Percentiles rank a stretch among this genome's conserved stretches.
phyloP scores from a whole-genome alignment of 805 yeast genomes.

The Candida boidinii region DNA sequence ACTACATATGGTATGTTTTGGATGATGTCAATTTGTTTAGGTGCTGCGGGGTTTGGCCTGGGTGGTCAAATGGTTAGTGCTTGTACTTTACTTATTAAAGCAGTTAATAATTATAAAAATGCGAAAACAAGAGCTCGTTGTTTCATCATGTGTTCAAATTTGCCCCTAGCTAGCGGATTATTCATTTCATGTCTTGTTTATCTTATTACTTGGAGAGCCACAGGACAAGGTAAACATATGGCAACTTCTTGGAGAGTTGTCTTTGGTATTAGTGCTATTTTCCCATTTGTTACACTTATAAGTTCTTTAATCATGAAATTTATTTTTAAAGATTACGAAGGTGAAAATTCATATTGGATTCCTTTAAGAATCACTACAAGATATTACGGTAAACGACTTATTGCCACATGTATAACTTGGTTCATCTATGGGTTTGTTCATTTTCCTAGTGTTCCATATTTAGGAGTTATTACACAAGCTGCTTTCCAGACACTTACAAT shows the following conservation, averaged over 20 bases:
- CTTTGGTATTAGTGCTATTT: slow-evolving; percentile 54
- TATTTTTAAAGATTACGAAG: slow-evolving; percentile 52
- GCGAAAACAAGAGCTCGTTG: slow-evolving; percentile 57
- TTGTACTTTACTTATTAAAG: too few species aligned
- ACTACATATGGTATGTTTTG: too few species aligned
- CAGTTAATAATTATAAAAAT: too few species aligned
- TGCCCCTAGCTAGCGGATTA: slow-evolving; percentile 69
- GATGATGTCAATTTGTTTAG: slow-evolving; percentile 63
- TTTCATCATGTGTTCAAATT: slow-evolving; percentile 59
- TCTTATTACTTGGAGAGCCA: slow-evolving; percentile 56
- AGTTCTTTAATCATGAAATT: slow-evolving; percentile 66
- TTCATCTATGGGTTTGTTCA: slow-evolving; percentile 75
- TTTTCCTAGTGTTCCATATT: too few species aligned
- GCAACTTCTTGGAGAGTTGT: slow-evolving; percentile 62
- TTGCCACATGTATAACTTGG: slow-evolving; percentile 74
- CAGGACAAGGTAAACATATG: slow-evolving; percentile 32
- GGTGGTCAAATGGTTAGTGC: too few species aligned
- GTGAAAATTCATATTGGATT: slow-evolving; percentile 50
- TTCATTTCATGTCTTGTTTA: slow-evolving; percentile 67
- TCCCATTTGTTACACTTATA: slow-evolving; percentile 67
- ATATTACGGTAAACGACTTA: slow-evolving; percentile 58
- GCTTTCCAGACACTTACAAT: too few species aligned
- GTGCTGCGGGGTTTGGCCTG: slow-evolving; percentile 75
- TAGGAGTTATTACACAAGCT: too few species aligned
- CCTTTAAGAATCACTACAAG: slow-evolving; percentile 54